A percentile compares a stretch with the other conserved stretches of the same genome.
Conservation (phyloP, 352 stramenopile genomes). For the Globisporangium heterothallicum region DNA sequence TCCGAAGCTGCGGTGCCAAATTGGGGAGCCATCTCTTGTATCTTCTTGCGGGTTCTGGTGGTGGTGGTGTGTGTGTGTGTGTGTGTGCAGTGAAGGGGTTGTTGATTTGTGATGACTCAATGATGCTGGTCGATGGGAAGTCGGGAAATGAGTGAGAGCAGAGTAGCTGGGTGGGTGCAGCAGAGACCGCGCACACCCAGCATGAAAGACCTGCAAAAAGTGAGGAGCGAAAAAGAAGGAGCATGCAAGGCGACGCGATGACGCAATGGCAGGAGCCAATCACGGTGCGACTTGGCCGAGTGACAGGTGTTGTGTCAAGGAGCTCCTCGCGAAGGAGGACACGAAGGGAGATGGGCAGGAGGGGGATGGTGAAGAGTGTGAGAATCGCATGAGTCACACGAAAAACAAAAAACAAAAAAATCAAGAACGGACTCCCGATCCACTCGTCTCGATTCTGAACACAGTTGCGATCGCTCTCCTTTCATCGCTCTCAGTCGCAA, state of each 20-base stretch:
- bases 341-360: conserved; percentile 6
- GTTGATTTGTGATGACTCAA: conserved; percentile 15
- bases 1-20: not conserved
- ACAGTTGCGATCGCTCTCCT: too few relatives aligned
- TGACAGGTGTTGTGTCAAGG: conserved; percentile 7
- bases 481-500: too few relatives aligned
- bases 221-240: not conserved
- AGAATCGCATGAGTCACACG: conserved; percentile 10
- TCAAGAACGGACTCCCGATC: not conserved
- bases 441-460: too few relatives aligned
- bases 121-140: conserved; percentile 2
- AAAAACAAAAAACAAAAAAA: not conserved
- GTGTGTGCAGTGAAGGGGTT: not conserved
- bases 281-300: not conserved
- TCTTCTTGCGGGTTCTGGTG: conserved; percentile 1
- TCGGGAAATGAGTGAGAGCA: conserved; percentile 9
- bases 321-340: conserved; percentile 14
- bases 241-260: conserved; percentile 8
- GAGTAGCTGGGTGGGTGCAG: too few relatives aligned
- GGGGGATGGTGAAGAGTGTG: conserved; percentile 17
- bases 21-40: conserved; percentile 8
- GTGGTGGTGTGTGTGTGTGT: not conserved
- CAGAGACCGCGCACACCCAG: too few relatives aligned
- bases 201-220: too few relatives aligned
- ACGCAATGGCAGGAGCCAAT: conserved; percentile 27